Evolutionary conservation across 1,284 basidiomycete species (phyloP).

Genomic region (Singerocomus inundabilis): DNA sequence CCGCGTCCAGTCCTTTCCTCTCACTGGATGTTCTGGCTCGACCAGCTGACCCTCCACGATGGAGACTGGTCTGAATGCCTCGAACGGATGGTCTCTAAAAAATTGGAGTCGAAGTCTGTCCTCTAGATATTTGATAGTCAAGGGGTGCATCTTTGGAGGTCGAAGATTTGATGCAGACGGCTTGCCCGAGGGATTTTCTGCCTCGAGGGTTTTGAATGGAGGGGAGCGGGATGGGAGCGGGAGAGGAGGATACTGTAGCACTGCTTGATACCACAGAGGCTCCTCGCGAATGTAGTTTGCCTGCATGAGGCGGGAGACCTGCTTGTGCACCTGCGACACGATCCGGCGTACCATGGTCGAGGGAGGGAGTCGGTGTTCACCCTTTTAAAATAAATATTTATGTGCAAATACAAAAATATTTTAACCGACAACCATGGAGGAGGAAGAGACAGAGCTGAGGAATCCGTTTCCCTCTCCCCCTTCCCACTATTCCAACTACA

Average conservation of each 20-base stretch:
- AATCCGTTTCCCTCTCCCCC: constrained; percentile 83
- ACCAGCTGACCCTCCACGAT: constrained; percentile 72
- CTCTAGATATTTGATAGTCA: constrained; percentile 78
- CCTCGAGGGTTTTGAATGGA: constrained; percentile 51
- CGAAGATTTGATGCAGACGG: constrained; percentile 33
- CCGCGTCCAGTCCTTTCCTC: constrained; percentile 68
- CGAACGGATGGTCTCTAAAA: constrained; percentile 95
- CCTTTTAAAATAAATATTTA: neutral
- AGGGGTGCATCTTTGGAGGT: constrained; percentile 52
- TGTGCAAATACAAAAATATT: constrained; percentile 2
- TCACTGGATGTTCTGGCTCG: constrained; percentile 54
- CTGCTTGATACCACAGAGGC: constrained; percentile 86
- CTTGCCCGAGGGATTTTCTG: constrained; percentile 27
- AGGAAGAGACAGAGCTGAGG: constrained; percentile 68
- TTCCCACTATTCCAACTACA: constrained; percentile 72
- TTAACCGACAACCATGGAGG: constrained; percentile 39
- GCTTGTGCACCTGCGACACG: constrained; percentile 86
- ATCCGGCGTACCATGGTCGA: constrained; percentile 77
- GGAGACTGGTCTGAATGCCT: constrained; percentile 80
- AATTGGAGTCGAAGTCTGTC: constrained; percentile 89
- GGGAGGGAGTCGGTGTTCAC: neutral
- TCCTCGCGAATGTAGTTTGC: constrained; percentile 65
- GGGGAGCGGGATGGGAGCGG: constrained; percentile 78
- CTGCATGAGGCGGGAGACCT: constrained; percentile 81
- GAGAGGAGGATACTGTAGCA: constrained; percentile 85